Percentiles rank a stretch among this genome's conserved stretches.
These are phyloP conservation scores for Metschnikowia arizonensis DNA, from an alignment of 805 yeast genomes.

Conservation along the genomic window DNA sequence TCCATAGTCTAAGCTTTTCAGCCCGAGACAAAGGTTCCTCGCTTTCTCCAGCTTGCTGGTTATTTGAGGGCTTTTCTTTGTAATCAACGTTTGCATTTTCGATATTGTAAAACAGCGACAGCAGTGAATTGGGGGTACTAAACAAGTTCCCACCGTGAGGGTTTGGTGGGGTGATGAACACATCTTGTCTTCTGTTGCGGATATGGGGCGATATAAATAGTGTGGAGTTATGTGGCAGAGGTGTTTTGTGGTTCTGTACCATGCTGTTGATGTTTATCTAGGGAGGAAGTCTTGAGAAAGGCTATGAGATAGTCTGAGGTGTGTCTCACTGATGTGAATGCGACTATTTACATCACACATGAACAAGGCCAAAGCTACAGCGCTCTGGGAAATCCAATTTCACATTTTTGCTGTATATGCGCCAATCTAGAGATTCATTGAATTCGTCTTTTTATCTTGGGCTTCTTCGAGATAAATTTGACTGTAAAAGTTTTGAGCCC, in stretches of 20 bases:
- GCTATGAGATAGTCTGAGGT: conserved; percentile 2
- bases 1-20: conserved; percentile 82
- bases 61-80: conserved; percentile 5
- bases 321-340: conserved; percentile 2
- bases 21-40: conserved; percentile 64
- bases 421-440: background rate
- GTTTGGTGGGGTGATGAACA: conserved; percentile 47
- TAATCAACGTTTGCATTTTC: conserved; percentile 19
- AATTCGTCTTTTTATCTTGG: too few relatives aligned
- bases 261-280: conserved; percentile 2
- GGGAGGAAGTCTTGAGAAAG: background rate
- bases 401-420: background rate
- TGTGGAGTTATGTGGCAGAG: conserved; percentile 67
- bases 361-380: background rate
- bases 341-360: conserved; percentile 5
- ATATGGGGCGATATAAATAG: conserved; percentile 69
- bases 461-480: too few relatives aligned
- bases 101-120: conserved; percentile 37
- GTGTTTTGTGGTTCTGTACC: conserved; percentile 25
- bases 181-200: conserved; percentile 33
- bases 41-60: background rate
- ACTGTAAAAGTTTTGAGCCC: too few relatives aligned
- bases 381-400: background rate
- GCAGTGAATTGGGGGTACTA: conserved; percentile 40
- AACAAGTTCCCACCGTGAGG: conserved; percentile 38